Evolutionary conservation across 106 monocot species (phyloP).

Genomic region (Dendrobium chrysotoxum): DNA sequence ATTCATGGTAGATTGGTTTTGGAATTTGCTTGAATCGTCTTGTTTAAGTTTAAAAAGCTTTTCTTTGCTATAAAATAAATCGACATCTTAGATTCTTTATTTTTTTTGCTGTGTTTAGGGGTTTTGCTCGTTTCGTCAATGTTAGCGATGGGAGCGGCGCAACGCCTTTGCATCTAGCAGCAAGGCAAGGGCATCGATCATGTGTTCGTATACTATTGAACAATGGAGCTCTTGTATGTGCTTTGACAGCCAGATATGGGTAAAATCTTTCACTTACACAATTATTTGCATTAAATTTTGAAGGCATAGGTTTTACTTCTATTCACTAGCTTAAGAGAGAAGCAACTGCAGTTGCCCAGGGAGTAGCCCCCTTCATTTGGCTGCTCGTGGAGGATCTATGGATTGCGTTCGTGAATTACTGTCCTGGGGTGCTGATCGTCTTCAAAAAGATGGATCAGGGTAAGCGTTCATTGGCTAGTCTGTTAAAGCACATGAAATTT

Average conservation of each 20-base stretch:
- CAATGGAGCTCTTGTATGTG: constrained; percentile 65
- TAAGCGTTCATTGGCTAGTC: constrained; percentile 8
- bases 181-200: constrained; percentile 36
- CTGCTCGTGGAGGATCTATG: constrained; percentile 46
- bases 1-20: constrained; percentile 35
- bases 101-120: constrained; percentile 34
- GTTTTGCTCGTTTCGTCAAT: constrained; percentile 76
- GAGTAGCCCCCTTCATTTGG: constrained; percentile 52
- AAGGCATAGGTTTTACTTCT: neutral
- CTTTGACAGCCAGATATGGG: constrained; percentile 57
- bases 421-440: constrained; percentile 54
- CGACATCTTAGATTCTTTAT: neutral
- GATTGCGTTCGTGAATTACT: constrained; percentile 49
- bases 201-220: constrained; percentile 57
- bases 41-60: neutral
- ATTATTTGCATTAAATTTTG: neutral
- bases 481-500: neutral
- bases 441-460: constrained; percentile 46
- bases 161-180: constrained; percentile 73
- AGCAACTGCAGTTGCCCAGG: constrained; percentile 35
- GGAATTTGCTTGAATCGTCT: neutral
- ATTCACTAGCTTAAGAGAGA: neutral
- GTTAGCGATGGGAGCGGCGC: constrained; percentile 64
- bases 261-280: constrained; percentile 3
- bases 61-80: neutral